Evolutionary conservation across 2,329 filamentous ascomycete genomes (phyloP), one percentile per base, ranked within the genome.

Genomic region (Blastomyces parvus): DNA sequence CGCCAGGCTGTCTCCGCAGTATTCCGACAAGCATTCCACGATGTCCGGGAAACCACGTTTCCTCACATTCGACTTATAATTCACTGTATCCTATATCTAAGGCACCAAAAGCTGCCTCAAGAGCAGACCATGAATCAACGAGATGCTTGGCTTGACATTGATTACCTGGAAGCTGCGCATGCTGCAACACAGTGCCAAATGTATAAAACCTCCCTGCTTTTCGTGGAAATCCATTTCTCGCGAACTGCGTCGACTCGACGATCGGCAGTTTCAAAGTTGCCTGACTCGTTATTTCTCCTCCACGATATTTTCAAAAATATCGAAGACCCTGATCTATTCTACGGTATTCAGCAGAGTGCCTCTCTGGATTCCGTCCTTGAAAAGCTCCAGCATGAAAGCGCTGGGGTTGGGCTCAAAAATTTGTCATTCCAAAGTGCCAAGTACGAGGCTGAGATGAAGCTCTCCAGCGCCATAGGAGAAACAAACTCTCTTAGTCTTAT

Each of bases 271-370:
- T 80, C 78, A 67, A 77, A 82, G 73, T 74, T 67, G 67, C 72
- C 80, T 57, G 78, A 86, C 33, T 83, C 89, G 7, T 82, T 84
- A 3, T 85, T 89, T 38, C 81, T 95, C 0, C 79, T 97, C 14
- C 81, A 96, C 55, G 80, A 84, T 0, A 92, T 99, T 2, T 99
- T 94, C 73, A 88, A 90, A 71, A 93, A 90, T 65, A 89, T 99
- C 57, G 92, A 97, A 71, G 95, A 99, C 70, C 93, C 92, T 1
- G 94, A 99, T 74, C 88, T 91, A 0, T 99, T 96, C 74, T 99
- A 99, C 72, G 95, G 94, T 3, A 82, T 97, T 8, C 85, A 90
- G 52, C 89, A 95, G 74, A 84, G 85, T 50, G 84, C 91, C 7
- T 91, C 86, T 63, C 77, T 99, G 19, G 81, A 84, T 19, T 90